Base-by-base conservation (phyloP, 805 yeast genomes). In the Candida odintsovae region DNA sequence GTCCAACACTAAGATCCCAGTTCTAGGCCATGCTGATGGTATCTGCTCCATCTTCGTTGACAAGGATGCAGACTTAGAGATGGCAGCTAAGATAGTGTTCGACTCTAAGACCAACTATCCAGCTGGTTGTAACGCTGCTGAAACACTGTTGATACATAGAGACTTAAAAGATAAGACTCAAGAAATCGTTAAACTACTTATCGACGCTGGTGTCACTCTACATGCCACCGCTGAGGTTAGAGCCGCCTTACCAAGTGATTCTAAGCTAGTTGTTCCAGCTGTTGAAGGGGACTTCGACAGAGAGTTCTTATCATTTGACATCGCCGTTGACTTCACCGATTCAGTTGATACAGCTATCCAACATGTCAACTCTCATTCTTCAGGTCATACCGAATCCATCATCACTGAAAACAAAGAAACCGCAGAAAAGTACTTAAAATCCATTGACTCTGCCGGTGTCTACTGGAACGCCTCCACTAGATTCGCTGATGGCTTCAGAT, bases 71-170 rank as follows among this genome's bases (percentile, higher is more conserved):
- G 92, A 90, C 58, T 51, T 86, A 12, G 77, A 65, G 13, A 90
- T 87, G 78, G 95, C 97, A 0, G 72, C 76, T 29, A 78, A 79
- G 47, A 79, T 94, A 26, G 73, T 81, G 6, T 77, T 88, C 23
- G 99, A 94, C 66, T 77, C 97, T 5, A 94, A 94, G 67, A 89
- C 97, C 0, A 90, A 90, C 65, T 94, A 94, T 63, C 97, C 98
- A 42, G 99, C 99, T 12, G 99, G 96, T n/a, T 94, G 99, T 67
- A 94, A 94, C 64, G 97, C 99, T 8, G 92, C 80, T 46, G 99
- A 94, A 66, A 88, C 94, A 29, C 66, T 94, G 26, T 73, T 94
- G 47, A 67, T 95, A 41, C 76, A 84, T 64, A 67, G 72, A 43
- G 61, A 55, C 48, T 63, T 63, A 54, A 70, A 61, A 44, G 68